These are phyloP conservation scores for Rubroboletus satanas DNA, from an alignment of 768 basidiomycete genomes.

Conservation along the genomic window DNA sequence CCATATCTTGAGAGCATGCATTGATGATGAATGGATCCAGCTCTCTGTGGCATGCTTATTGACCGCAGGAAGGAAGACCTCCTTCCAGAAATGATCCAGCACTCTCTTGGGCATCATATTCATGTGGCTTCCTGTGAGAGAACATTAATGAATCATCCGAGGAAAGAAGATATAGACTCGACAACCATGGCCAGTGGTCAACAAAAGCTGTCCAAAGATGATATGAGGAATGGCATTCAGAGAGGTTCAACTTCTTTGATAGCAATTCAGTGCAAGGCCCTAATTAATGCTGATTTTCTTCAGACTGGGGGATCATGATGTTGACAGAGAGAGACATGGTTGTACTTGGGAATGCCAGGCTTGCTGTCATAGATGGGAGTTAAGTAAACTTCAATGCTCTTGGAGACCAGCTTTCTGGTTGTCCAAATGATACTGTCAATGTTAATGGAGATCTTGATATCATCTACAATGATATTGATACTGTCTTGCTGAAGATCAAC, in stretches of 20 bases:
- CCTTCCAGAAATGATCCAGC: conserved; percentile 4
- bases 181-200: neutral
- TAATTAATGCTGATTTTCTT: neutral
- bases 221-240: conserved; percentile 5
- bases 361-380: neutral
- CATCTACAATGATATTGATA: neutral
- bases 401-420: neutral
- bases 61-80: conserved; percentile 1
- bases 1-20: no score
- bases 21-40: no score
- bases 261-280: neutral
- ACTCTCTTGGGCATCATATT: conserved; percentile 4
- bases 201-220: neutral
- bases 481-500: conserved; percentile 1
- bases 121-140: neutral
- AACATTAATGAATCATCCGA: conserved; percentile 2
- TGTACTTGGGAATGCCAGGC: conserved; percentile 10
- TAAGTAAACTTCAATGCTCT: neutral
- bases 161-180: conserved; percentile 9
- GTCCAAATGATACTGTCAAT: conserved; percentile 10
- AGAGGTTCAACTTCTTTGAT: conserved; percentile 3
- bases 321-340: conserved; percentile 15
- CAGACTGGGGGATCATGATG: conserved; percentile 8
- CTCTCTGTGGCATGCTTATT: neutral
- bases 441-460: neutral